Evolutionary conservation across 1,139 yeast species (phyloP), one percentile per base, ranked within the genome.

Genomic region (Protomyces pachydermus): DNA sequence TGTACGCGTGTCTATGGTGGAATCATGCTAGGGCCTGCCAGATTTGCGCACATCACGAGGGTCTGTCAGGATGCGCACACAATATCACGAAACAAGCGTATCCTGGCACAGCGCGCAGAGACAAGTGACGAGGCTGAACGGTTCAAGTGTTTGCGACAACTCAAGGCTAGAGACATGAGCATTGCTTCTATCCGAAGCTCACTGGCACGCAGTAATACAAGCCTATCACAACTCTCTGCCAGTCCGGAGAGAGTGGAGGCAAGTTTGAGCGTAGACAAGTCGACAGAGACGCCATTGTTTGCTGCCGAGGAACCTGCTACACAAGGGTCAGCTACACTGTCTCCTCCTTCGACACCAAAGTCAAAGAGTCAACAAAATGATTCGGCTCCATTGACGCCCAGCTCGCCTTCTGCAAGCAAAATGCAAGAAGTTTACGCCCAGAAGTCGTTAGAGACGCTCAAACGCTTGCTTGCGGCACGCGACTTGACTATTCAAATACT

Each of bases 1-100:
- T 55, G 61, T 46, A 48, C 42, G 16, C 52, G 66, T 32, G 39
- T 55, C 38, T 65, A 38, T 32, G 66, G 66, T 16, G 66, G 66
- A 6, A 38, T 50, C 54, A 48, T 65, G 58, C 50, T 65, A 8
- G 66, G 66, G 3, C 66, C 65, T 35, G 60, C 56, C 16, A 51
- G 66, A 28, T 65, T 65, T 39, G 58, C 61, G 52, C 66, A 65
- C 48, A 65, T 65, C 14, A 38, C 42, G 38, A 45, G 61, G 32
- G 56, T 61, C 20, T 65, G 62, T 12, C 34, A 60, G 28, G 55
- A 61, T 8, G 65, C 66, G 5, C 48, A 42, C 18, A 42, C 48
- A 18, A 42, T 42, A 18, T 42, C 48, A 12, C 20, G 18, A 12
- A 42, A 60, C 42, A 20, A 25, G 32, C 16, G 45, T 28, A 51